Base-by-base conservation (phyloP, 208 protist species). In the Leishmania amazonensis region DNA sequence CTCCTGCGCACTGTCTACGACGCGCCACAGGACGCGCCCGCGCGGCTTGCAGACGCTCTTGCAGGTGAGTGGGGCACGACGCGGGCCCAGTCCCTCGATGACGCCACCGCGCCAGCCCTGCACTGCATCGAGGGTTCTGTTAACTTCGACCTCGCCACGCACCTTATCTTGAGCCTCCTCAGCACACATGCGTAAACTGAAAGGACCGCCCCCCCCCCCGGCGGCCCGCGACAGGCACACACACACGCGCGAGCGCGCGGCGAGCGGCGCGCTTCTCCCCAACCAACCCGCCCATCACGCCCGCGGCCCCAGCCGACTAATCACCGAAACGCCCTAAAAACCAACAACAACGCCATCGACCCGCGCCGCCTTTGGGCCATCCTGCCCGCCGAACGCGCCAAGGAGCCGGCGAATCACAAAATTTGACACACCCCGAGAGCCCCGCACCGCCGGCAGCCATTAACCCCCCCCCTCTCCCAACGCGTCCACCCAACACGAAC, bases 1-100 rank as follows among this genome's bases (percentile, higher is more conserved):
- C 83, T 91, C 47, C 31, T 94, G 19, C 81, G 84, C n/a, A 86
- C 85, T 28, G 58, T 83, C 47, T 93, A 93, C 79, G 79, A 90
- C 86, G 88, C 76, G 9, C 54, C 68, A 4, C 65, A 31, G 0
- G 90, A 85, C 11, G 80, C 64, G 0, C 67, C 76, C 9, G 75
- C 77, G 47, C 76, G 76, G 19, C 75, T 83, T 9, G 40, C 65
- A 53, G n/a, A 57, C 7, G n/a, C 53, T 1, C 62, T 83, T 11
- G n/a, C 0, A 8, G 42, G 49, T 7, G 82, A 85, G 75, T 60
- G 35, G 77, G 75, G 45, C 19, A 35, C 81, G 40, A 11, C 45
- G 6, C 47, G 49, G 47, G 72, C 57, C 17, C 67, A 19, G 58
- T 35, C 67, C 31, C 24, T 6, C 6, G 31, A 9, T 5, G n/a